Evolutionary conservation across 2,329 filamentous ascomycete species (phyloP), one percentile per base, ranked within the genome.

Genomic region (Monosporascus sp.): DNA sequence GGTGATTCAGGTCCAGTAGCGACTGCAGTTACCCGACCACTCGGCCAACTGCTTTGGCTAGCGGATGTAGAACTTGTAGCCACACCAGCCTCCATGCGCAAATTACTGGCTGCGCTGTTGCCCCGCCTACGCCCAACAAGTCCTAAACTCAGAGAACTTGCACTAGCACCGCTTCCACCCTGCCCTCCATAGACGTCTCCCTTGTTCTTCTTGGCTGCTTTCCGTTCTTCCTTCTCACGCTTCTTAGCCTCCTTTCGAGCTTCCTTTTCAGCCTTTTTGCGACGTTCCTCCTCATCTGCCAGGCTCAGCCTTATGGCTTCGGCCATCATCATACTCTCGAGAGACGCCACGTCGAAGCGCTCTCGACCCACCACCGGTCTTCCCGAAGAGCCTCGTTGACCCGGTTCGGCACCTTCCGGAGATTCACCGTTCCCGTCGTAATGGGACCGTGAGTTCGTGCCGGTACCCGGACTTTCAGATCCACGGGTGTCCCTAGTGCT

Each of bases 251-350:
- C 88, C 65, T 96, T 97, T 25, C 79, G 81, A 0, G 81, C 80
- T 54, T 90, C 89, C 66, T 92, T 93, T 49, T 94, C 89, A 48
- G 88, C 86, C 64, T 90, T 94, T 47, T 82, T 86, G 60, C 90
- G 88, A n/a, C 93, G 82, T 42, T 97, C 93, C 64, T 97, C 93
- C 68, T 99, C 94, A 1, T 90, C 86, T 0, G 88, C 91, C n/a
- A 99, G 76, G 47, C 91, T 96, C 31, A 96, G 71, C 39, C 94
- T 81, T 47, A 99, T 95, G 0, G 94, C 94, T 69, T 99, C 94
- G 79, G 94, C 90, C 77, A 97, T 91, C 94, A 99, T 99, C 76
- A 99, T 89, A 48, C 96, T 93, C 68, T 99, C 94, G 0, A 97
- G 79, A 61, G 97, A 92, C 80, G 52, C 66, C 68, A 46, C 77